Evolutionary conservation across 164 flowering plant species (phyloP), one percentile per base, ranked within the genome.

Genomic region (Sextonia rubra): DNA sequence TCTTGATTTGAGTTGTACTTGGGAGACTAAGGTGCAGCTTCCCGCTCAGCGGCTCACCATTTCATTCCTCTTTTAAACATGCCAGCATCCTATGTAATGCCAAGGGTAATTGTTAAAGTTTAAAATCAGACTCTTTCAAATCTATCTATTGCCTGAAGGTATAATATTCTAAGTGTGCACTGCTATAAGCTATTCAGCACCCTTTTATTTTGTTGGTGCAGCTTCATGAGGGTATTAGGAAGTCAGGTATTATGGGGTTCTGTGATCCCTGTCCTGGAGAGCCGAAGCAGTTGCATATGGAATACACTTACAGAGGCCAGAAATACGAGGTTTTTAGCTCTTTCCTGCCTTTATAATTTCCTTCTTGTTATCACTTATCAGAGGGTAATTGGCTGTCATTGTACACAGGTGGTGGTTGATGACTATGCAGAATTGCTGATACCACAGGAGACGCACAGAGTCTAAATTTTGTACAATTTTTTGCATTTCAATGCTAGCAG

Each of bases 191-290:
- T 15, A 27, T 64, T 27, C 27, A 64, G 27, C 29, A 27, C 23
- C 6, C 25, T 29, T 22, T 24, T 37, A 26, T 32, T 24, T 4
- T 60, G 25, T 79, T 73, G 61, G 17, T 80, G 83, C 90, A 93
- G 99, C 97, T 96, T 74, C 99, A 96, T 30, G 86, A 89, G 62
- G 99, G 98, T 64, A 89, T 93, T 72, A 93, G 88, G 84, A 93
- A 96, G 75, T 86, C 97, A 0, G 98, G 99, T 25, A 96, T 96
- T 58, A 96, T 96, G 99, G 99, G 99, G 37, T 93, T 91, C 75
- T 96, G 87, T 75, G 98, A 93, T 83, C 95, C 94, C 22, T 91
- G 97, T 75, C 99, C 99, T 0, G 97, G 90, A 72, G 97, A 90
- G 75, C 83, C 92, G 11, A 96, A 93, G 76, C 85, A 80, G 68